Evolutionary conservation across 2,329 filamentous ascomycete species (phyloP).

Genomic region (Alternaria arborescens): DNA sequence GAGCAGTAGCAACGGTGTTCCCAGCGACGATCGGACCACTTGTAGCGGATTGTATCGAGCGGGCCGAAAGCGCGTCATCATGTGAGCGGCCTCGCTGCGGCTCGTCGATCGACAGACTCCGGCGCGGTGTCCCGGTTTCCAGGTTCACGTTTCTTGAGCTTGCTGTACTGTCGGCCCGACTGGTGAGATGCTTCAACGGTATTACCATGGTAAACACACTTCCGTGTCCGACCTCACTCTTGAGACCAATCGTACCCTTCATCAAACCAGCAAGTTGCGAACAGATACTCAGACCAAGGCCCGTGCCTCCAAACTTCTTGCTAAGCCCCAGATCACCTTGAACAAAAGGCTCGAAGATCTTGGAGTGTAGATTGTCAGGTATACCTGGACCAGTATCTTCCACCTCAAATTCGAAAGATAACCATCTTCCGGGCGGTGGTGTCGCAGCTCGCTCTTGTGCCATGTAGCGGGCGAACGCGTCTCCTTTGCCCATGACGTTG

Average conservation of each 20-base stretch:
- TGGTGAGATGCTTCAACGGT: conserved; percentile 78
- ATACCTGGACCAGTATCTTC: conserved; percentile 90
- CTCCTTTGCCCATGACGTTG: conserved; percentile 53
- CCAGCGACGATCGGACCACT: conserved; percentile 29
- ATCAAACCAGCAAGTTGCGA: conserved; percentile 85
- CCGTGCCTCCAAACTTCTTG: conserved; percentile 90
- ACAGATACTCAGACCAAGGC: conserved; percentile 87
- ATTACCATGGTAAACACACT: conserved; percentile 85
- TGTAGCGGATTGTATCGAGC: conserved; percentile 44
- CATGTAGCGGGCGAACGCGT: conserved; percentile 46
- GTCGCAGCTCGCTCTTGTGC: conserved; percentile 48
- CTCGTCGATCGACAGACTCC: conserved; percentile 41
- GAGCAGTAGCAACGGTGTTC: conserved; percentile 21
- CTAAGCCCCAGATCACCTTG: conserved; percentile 90
- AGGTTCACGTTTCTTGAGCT: conserved; percentile 45
- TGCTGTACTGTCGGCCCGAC: conserved; percentile 65
- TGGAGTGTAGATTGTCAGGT: conserved; percentile 75
- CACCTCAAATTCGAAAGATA: conserved; percentile 86
- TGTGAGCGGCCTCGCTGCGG: conserved; percentile 23
- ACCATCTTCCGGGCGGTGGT: conserved; percentile 69
- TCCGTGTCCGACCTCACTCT: conserved; percentile 75
- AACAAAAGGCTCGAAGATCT: conserved; percentile 93
- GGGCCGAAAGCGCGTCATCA: conserved; percentile 45
- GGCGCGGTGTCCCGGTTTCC: conserved; percentile 34
- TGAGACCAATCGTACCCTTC: conserved; percentile 77